Evolutionary conservation across 805 yeast genomes (phyloP).

Genomic region (Naumovozyma dairenensis): DNA sequence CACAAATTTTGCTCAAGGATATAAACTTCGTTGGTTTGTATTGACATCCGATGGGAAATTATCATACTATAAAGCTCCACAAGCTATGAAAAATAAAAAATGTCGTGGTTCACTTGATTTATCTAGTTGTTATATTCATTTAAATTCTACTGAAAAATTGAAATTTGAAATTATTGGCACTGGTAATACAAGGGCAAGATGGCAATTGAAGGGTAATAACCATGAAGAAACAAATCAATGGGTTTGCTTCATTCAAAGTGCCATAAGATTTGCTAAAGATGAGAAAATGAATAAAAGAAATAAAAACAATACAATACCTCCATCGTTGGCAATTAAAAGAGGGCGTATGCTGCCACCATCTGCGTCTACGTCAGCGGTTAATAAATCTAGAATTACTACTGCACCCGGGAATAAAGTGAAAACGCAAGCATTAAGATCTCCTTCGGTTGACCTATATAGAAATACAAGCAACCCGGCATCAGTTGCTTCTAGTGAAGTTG

Average conservation of each 20-base stretch:
- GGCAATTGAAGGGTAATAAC: slow-evolving; percentile 92
- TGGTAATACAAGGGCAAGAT: slow-evolving; percentile 51
- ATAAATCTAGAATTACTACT: background rate
- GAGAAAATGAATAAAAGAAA: slow-evolving; percentile 28
- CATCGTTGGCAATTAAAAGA: slow-evolving; percentile 15
- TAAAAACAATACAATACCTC: slow-evolving; percentile 9
- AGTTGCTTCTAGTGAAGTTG: slow-evolving; percentile 18
- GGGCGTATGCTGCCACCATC: background rate
- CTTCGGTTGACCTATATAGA: background rate
- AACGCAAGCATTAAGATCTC: background rate
- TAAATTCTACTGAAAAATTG: slow-evolving; percentile 86
- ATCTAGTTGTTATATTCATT: slow-evolving; percentile 67
- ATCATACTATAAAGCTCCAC: slow-evolving; percentile 84
- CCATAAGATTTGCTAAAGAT: slow-evolving; percentile 80
- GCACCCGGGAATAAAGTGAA: too few species aligned
- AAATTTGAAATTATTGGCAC: slow-evolving; percentile 81
- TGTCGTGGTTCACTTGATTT: slow-evolving; percentile 83
- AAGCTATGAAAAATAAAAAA: slow-evolving; percentile 54
- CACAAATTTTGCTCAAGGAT: slow-evolving; percentile 96
- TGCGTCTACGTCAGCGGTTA: too few species aligned
- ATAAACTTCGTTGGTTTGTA: slow-evolving; percentile 87
- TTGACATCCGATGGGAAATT: slow-evolving; percentile 71
- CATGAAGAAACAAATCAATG: slow-evolving; percentile 91
- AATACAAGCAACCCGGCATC: slow-evolving; percentile 14
- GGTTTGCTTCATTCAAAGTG: slow-evolving; percentile 95